Percentiles rank a stretch among this genome's conserved stretches.
Conservation (phyloP, 805 yeast genomes). For the Metschnikowia kunwiensis region DNA sequence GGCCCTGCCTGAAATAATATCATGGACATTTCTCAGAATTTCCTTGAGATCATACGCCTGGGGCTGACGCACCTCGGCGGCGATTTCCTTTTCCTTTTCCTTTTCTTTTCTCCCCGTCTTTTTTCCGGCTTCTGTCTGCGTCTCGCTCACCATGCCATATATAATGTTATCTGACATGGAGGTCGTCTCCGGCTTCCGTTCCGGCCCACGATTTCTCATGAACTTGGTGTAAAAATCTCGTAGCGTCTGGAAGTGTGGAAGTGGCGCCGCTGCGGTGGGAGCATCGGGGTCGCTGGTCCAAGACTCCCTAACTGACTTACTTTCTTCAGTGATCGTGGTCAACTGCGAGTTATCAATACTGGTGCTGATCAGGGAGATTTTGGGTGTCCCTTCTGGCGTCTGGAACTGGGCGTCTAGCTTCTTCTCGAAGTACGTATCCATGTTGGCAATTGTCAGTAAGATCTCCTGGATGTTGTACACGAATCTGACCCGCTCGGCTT, state of each 20-base stretch:
- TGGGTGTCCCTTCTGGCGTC: not conserved
- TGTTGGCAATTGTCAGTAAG: slow-evolving; percentile 13
- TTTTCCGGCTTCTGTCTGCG: not conserved
- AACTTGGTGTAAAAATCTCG: slow-evolving; percentile 3
- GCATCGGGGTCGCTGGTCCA: not conserved
- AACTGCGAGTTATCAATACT: slow-evolving; percentile 3
- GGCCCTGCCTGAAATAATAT: slow-evolving; percentile 12
- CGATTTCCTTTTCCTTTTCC: not conserved
- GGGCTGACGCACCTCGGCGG: not conserved
- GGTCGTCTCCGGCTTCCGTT: not conserved
- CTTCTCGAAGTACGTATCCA: slow-evolving; percentile 18
- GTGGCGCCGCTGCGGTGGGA: not conserved
- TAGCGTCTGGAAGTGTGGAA: not conserved
- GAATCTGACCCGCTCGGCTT: slow-evolving; percentile 1
- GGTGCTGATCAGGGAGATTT: not conserved
- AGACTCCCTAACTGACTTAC: not conserved
- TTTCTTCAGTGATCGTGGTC: not conserved
- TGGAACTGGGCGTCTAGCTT: not conserved
- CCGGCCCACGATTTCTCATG: not conserved
- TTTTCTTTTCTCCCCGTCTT: too few relatives aligned
- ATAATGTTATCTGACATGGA: slow-evolving; percentile 13
- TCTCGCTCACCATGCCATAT: slow-evolving; percentile 27
- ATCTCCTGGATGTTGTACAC: slow-evolving; percentile 22
- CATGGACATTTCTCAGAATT: slow-evolving; percentile 33
- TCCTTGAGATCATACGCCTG: slow-evolving; percentile 19